Percentiles rank a stretch among this genome's conserved stretches.
Conservation (phyloP, 2,329 filamentous ascomycete genomes). For the Penicillium hesseltinei region DNA sequence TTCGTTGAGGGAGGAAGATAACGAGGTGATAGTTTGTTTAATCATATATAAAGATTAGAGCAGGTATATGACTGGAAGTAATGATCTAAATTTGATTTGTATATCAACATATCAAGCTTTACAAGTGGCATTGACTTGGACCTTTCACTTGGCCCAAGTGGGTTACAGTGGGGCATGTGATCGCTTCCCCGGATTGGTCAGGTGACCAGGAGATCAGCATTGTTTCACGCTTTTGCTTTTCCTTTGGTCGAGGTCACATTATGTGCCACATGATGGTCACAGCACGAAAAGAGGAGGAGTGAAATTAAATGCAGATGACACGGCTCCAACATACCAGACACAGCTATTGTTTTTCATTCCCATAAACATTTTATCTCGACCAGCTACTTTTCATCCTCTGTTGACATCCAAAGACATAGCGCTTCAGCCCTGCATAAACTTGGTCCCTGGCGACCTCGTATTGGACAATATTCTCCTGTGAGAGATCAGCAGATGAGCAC, state of each 20-base stretch:
- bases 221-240: conserved; percentile 1
- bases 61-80: neutral
- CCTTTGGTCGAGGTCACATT: neutral
- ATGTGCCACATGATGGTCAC: conserved; percentile 9
- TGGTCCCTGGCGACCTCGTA: conserved; percentile 2
- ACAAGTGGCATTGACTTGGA: neutral
- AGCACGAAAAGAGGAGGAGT: neutral
- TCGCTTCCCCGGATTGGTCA: conserved; percentile 9
- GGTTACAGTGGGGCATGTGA: conserved; percentile 10
- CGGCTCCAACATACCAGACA: conserved; percentile 16
- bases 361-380: neutral
- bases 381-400: neutral
- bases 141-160: neutral
- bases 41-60: neutral
- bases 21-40: neutral
- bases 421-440: conserved; percentile 13
- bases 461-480: conserved; percentile 13
- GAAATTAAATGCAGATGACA: neutral
- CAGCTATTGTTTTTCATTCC: neutral
- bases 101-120: neutral
- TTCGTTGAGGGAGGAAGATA: neutral
- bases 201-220: conserved; percentile 4
- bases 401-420: neutral
- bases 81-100: neutral
- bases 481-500: conserved; percentile 26